A percentile compares a stretch with the other conserved stretches of the same genome.
Evolutionary conservation across 176 grass and related monocot species (phyloP).

Genomic region (Oryza nivara): DNA sequence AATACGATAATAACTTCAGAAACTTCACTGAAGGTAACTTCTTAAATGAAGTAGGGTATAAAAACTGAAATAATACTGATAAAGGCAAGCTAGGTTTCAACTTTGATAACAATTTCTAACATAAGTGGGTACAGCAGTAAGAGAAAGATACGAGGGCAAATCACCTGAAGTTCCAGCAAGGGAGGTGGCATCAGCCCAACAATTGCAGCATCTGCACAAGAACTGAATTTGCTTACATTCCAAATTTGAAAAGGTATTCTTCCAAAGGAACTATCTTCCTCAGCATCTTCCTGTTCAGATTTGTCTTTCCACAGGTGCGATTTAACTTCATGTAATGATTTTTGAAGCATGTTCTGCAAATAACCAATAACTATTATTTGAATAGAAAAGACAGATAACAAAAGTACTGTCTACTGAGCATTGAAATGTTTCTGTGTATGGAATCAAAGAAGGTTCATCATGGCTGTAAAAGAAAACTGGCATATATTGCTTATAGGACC

Average conservation of each 20-base stretch:
- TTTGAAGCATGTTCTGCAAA: slow-evolving; percentile 67
- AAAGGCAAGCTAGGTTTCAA: slow-evolving; percentile 21
- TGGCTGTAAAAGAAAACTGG: not conserved
- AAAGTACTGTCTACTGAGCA: not conserved
- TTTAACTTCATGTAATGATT: slow-evolving; percentile 66
- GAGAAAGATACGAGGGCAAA: slow-evolving; percentile 9
- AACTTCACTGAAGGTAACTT: slow-evolving; percentile 46
- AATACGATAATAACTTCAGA: slow-evolving; percentile 78
- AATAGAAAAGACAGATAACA: not conserved
- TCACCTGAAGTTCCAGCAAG: slow-evolving; percentile 87
- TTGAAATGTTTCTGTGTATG: not conserved
- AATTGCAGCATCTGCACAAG: slow-evolving; percentile 80
- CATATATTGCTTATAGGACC: not conserved
- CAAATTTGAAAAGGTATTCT: slow-evolving; percentile 78
- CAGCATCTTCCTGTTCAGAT: slow-evolving; percentile 54
- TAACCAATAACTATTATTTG: slow-evolving; percentile 10
- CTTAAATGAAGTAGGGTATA: not conserved
- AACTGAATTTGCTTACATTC: slow-evolving; percentile 83
- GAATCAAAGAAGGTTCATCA: not conserved
- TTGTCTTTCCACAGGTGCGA: slow-evolving; percentile 66
- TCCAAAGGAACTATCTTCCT: slow-evolving; percentile 59
- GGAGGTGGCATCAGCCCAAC: slow-evolving; percentile 92
- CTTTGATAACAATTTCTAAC: slow-evolving; percentile 21
- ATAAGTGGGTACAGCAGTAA: slow-evolving; percentile 20
- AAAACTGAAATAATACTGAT: slow-evolving; percentile 6